Base-by-base conservation (phyloP, 2,329 filamentous ascomycete genomes). In the Sporothrix brunneoviolacea region DNA sequence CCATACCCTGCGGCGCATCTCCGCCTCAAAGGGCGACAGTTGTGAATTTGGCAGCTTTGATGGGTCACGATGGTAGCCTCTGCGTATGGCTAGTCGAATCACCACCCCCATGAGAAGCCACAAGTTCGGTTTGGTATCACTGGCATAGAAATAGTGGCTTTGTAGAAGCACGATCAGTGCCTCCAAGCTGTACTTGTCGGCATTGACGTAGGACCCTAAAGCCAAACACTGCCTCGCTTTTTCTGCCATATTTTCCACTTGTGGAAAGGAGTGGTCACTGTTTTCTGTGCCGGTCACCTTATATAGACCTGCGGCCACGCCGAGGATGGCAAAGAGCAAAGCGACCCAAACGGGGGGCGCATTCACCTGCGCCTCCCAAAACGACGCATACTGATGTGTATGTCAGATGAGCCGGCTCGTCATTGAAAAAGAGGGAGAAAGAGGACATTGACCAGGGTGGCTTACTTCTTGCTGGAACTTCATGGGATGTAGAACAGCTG, bases 61-160 rank as follows among this genome's bases (percentile, higher is more conserved):
- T 3, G 67, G 60, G 53, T 72, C 70, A 35, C 69, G 61, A 52
- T 72, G 69, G 54, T 70, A 71, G 8, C 70, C 70, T 64, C 70
- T 68, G 5, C 67, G 60, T 16, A 72, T 54, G 9, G 68, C 65
- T 8, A 71, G 58, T 5, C 68, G 62, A 33, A 69, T 59, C 7
- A 70, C 55, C 12, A 68, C 58, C 4, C 70, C 69, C 38, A 69
- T 61, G 19, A 67, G 58, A n/a, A 72, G 61, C 68, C 70, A 73
- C 0, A 69, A 58, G 19, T 68, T 66, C 21, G 64, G 54, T 0
- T 61, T 53, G 0, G 62, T 51, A 2, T 63, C 61, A 9, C 60
- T 63, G 5, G 38, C 35, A 13, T 27, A 15, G 15, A 53, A 22
- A 30, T 42, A 50, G 22, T 37, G n/a, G 15, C 58, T 59, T 2